These are phyloP conservation scores for Withania somnifera DNA, from an alignment of 305 asterid species.

Conservation along the genomic window DNA sequence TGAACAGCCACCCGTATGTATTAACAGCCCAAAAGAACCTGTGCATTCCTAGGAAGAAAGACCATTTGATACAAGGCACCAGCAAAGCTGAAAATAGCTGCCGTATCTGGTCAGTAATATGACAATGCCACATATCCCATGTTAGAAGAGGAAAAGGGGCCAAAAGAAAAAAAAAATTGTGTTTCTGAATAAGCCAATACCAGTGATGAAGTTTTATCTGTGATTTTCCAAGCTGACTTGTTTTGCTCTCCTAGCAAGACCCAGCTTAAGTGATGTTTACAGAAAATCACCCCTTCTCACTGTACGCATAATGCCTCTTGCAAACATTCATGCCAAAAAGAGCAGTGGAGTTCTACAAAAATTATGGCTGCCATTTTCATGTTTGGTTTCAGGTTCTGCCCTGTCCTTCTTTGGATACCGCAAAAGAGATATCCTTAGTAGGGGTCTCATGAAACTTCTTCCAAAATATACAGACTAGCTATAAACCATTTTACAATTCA, in stretches of 20 bases:
- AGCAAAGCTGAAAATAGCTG: neutral
- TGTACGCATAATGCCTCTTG: neutral
- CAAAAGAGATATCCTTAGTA: neutral
- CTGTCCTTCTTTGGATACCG: neutral
- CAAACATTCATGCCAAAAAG: neutral
- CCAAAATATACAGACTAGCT: neutral
- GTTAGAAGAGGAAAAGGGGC: neutral
- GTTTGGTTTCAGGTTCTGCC: neutral
- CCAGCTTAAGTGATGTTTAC: neutral
- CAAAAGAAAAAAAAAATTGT: neutral
- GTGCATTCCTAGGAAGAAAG: neutral
- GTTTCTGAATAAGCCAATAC: neutral
- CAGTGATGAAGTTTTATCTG: neutral
- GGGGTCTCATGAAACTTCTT: neutral
- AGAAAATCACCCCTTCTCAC: neutral
- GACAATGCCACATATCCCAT: neutral
- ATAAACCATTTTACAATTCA: neutral
- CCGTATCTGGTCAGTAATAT: neutral
- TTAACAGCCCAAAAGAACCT: neutral
- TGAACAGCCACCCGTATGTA: neutral
- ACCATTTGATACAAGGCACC: neutral
- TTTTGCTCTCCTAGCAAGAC: neutral
- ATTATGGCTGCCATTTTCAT: neutral
- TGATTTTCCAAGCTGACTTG: neutral
- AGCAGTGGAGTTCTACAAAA: neutral